Evolutionary conservation across 164 flowering plant species (phyloP), one percentile per base, ranked within the genome.

Genomic region (Chimonanthus salicifolius): DNA sequence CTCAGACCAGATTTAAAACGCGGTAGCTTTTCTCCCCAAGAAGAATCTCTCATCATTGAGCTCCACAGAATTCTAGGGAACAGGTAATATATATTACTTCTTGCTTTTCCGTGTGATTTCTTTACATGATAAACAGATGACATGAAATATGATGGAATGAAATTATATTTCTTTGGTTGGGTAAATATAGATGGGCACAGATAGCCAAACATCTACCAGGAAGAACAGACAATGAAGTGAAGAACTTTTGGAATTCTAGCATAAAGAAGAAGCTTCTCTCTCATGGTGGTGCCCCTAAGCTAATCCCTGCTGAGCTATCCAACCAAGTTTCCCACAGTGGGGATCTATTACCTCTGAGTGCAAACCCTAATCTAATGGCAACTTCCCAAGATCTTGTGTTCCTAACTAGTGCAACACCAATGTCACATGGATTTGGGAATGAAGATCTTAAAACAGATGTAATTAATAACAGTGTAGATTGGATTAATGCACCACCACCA

Each of bases 201-300:
- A 94, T 94, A 74, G 98, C 98, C 4, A 91, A 85, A 77, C 87
- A 89, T 62, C 78, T 94, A 7, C 97, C 95, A 4, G 97, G 98
- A 78, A 91, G 98, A 84, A 91, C 98, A 73, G 98, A 93, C 72
- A 93, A 93, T 73, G 98, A 93, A 76, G 93, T 93, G 76, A 94
- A 94, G 89, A 94, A 94, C 73, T 91, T 90, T 69, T 94, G 97
- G 97, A 91, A 94, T 74, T 91, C 98, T 62, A 89, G 90, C 86
- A 85, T 91, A 20, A 94, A 91, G 83, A 94, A 89, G 83, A 94
- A 86, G 79, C 87, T 90, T 64, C 48, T 86, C 11, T 79, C 88
- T 50, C 81, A 80, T 73, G 78, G n/a, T 67, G 69, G 49, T 76
- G 67, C 43, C 74, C 70, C 74, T 6, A 72, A 66, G 7, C 20